phyloP scores from a whole-genome alignment of 2,329 filamentous ascomycete genomes.

The Beauveria caledonica region DNA sequence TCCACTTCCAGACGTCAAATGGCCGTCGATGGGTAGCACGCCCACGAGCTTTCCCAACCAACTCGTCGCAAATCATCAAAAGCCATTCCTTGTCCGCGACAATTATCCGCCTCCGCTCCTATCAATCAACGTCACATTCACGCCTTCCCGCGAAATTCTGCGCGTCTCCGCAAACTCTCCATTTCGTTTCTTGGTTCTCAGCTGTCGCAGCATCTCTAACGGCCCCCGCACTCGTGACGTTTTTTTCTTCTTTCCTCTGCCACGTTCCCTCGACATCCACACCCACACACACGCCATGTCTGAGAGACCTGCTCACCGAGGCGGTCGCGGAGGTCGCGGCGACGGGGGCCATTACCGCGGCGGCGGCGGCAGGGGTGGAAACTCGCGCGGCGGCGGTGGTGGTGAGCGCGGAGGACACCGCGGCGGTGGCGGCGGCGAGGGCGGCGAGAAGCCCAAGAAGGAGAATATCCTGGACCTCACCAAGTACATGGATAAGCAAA shows the following conservation, averaged over 20 bases:
- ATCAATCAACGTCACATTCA: not conserved
- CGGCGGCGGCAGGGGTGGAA: conserved; percentile 32
- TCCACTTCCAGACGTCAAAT: too few species aligned
- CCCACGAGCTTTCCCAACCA: too few species aligned
- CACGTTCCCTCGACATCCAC: not conserved
- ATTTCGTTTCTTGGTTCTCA: not conserved
- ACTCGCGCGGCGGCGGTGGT: conserved; percentile 35
- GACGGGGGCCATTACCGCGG: conserved; percentile 27
- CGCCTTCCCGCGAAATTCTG: not conserved
- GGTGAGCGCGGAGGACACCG: conserved; percentile 25
- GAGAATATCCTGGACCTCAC: conserved; percentile 93
- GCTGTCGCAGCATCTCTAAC: not conserved
- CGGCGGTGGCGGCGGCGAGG: conserved; percentile 34
- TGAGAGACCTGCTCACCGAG: conserved; percentile 41
- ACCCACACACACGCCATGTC: conserved; percentile 32
- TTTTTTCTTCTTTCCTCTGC: not conserved
- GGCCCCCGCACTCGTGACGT: not conserved
- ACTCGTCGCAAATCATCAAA: too few species aligned
- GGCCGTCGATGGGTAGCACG: too few species aligned
- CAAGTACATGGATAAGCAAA: conserved; percentile 96
- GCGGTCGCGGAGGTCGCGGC: conserved; percentile 34
- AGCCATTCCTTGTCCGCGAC: too few species aligned
- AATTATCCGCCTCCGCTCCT: too few species aligned
- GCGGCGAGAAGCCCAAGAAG: conserved; percentile 79
- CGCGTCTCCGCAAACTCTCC: not conserved